phyloP scores from a whole-genome alignment of 805 yeast genomes.

The Ogataea angusta region DNA sequence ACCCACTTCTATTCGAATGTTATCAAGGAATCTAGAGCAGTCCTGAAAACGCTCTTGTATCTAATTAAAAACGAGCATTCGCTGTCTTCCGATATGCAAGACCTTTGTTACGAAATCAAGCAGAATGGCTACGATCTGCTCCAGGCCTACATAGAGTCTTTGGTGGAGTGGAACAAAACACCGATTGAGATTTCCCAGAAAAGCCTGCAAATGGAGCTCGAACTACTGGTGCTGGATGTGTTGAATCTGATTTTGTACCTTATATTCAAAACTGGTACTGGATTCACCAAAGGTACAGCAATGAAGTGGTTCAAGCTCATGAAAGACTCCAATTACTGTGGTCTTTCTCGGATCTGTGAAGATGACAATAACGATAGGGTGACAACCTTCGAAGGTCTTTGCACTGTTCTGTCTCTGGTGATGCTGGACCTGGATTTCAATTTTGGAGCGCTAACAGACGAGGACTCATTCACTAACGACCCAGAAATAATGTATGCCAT shows the following conservation, averaged over 20 bases:
- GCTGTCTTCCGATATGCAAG: constrained; percentile 31
- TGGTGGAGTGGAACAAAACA: constrained; percentile 10
- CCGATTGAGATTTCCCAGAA: constrained; percentile 14
- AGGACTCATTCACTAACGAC: constrained; percentile 41
- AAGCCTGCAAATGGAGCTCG: constrained; percentile 17
- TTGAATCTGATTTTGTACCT: constrained; percentile 27
- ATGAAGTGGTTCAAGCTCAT: constrained; percentile 55
- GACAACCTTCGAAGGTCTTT: constrained; percentile 41
- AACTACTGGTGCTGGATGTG: constrained; percentile 21
- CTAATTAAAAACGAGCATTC: constrained; percentile 23
- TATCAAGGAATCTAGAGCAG: constrained; percentile 49
- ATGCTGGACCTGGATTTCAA: constrained; percentile 56
- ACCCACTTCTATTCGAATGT: constrained; percentile 38
- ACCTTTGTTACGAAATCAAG: constrained; percentile 38
- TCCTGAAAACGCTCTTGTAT: constrained; percentile 41
- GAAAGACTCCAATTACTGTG: constrained; percentile 29
- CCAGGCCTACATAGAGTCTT: constrained; percentile 25
- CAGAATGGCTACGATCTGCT: constrained; percentile 28
- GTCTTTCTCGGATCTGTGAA: constrained; percentile 24
- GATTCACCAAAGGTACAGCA: constrained; percentile 32
- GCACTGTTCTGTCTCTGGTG: constrained; percentile 47
- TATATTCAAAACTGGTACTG: constrained; percentile 23
- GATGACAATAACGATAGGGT: constrained; percentile 20
- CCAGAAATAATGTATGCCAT: constrained; percentile 33
- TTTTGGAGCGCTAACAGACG: constrained; percentile 38